Base-by-base conservation (phyloP, 129 eudicot genomes). In the Artemisia annua region DNA sequence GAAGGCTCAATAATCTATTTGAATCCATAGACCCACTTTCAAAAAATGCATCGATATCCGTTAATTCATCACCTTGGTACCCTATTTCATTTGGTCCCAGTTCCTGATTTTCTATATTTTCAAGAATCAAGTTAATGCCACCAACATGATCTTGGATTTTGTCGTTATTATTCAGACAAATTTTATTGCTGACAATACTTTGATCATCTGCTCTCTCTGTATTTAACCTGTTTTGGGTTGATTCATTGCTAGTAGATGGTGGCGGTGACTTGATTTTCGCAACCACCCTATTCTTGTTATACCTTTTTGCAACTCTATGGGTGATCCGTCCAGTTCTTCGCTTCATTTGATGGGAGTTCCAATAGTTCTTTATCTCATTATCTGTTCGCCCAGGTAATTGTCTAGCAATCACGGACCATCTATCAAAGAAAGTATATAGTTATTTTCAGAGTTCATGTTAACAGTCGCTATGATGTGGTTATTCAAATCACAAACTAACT, bases 241-340 rank as follows among this genome's bases (percentile, higher is more conserved):
- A 70, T 16, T 51, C 26, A 62, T 39, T 77, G 71, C 55, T 52
- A 18, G 48, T 20, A 35, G 56, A 56, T 61, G 20, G 16, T 61
- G 71, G 57, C n/a, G 65, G 55, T 20, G 76, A 39, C 26, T 69
- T 70, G 76, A 61, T 39, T 22, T 61, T 20, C 51, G 18, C 3
- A 62, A 3, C 16, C 58, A 24, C 50, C n/a, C 13, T 44, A 19
- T 62, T 68, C 58, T 84, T 81, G 76, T 76, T 79, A 57, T 72
- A 69, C 53, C 75, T 82, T 69, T 75, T 67, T 24, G 86, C 82
- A 0, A 79, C 51, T 1, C 78, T 7, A 5, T 80, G 84, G 63
- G 86, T 82, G 7, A 76, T 79, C 1, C 80, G 78, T 20, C 89
- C 86, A 1, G 62, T 57, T 58, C 58, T 67, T 72, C 64, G 72